A percentile compares a stretch with the other conserved stretches of the same genome.
Conservation (phyloP, 2,329 filamentous ascomycete genomes). For the Scytalidium lignicola region DNA sequence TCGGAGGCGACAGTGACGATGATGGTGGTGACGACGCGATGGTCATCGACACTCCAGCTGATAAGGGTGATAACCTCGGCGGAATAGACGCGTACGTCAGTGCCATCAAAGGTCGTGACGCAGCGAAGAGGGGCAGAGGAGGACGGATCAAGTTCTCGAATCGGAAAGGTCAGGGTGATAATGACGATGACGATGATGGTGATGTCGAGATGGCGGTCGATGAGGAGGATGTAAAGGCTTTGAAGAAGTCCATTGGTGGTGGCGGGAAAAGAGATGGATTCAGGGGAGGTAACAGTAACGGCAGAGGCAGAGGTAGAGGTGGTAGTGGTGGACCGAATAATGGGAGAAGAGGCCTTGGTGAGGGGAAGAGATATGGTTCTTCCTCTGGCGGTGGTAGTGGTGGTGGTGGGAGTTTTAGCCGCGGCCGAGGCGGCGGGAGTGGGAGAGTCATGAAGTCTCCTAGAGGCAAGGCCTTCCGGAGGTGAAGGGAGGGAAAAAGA, state of each 20-base stretch:
- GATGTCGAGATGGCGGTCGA: conserved; percentile 45
- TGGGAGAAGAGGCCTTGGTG: conserved; percentile 45
- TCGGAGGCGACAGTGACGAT: conserved; percentile 53
- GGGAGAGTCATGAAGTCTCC: conserved; percentile 27
- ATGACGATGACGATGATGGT: conserved; percentile 36
- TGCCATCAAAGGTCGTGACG: conserved; percentile 63
- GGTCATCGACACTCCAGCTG: conserved; percentile 54
- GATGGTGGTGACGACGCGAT: conserved; percentile 46
- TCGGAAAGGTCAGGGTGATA: conserved; percentile 51
- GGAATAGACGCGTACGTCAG: conserved; percentile 67
- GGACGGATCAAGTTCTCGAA: conserved; percentile 70
- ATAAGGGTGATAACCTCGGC: conserved; percentile 36
- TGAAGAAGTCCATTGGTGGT: conserved; percentile 42
- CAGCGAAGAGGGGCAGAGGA: conserved; percentile 57
- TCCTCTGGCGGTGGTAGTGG: conserved; percentile 6
- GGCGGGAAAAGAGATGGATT: conserved; percentile 18
- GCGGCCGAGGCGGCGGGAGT: conserved; percentile 12
- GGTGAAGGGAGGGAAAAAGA: conserved; percentile 8
- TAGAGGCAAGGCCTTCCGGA: conserved; percentile 14
- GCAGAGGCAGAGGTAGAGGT: conserved; percentile 24
- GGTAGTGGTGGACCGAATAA: conserved; percentile 43
- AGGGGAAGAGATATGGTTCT: conserved; percentile 22
- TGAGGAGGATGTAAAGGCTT: conserved; percentile 41
- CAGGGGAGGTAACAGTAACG: conserved; percentile 30
- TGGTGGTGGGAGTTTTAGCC: conserved; percentile 10